Base-by-base conservation (phyloP, 208 protist genomes). In the Leishmania amazonensis region DNA sequence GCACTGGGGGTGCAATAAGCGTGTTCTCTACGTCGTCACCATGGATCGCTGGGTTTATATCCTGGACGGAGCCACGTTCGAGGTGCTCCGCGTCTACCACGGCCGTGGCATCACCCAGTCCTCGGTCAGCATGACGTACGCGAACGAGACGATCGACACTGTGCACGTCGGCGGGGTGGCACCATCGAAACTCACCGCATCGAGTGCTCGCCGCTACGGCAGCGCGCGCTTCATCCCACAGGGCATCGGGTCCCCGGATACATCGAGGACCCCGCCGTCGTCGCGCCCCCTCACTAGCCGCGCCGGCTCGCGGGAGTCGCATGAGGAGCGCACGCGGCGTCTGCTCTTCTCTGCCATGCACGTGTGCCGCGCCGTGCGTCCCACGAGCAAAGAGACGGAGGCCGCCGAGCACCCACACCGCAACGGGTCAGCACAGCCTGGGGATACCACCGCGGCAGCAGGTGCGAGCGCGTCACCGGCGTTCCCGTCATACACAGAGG, bases 11-110 rank as follows among this genome's bases (percentile, higher is more conserved):
- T 82, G 87, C 62, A 67, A 79, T 57, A 79, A 86, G 31, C 83
- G 87, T 71, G 79, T 90, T 51, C 80, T 95, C 62, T 94, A 86
- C 73, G 90, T 95, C 65, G 80, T 90, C 35, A 95, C 94, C 42
- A 90, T 97, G 85, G 86, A 95, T 70, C 89, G 91, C 45, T 83
- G 85, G 76, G 76, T 97, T 11, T 92, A 93, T 76, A 71, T 95
- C 58, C 68, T 97, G 47, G 91, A 95, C 62, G 88, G 87, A 3
- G 90, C 87, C 78, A 90, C 88, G 51, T 90, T 88, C 80, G 91
- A 93, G 74, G 94, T 97, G 58, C 84, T 90, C 62, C 90, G 89
- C 8, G 75, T 93, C 19, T 97, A 90, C 75, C 91, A 91, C 81
- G 94, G 94, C 9, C 87, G 94, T 45, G 80, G 91, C 31, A 84